Percentiles rank a stretch among this genome's conserved stretches.
Conservation (phyloP, 1,139 yeast species). For the Kodamaea ohmeri region DNA sequence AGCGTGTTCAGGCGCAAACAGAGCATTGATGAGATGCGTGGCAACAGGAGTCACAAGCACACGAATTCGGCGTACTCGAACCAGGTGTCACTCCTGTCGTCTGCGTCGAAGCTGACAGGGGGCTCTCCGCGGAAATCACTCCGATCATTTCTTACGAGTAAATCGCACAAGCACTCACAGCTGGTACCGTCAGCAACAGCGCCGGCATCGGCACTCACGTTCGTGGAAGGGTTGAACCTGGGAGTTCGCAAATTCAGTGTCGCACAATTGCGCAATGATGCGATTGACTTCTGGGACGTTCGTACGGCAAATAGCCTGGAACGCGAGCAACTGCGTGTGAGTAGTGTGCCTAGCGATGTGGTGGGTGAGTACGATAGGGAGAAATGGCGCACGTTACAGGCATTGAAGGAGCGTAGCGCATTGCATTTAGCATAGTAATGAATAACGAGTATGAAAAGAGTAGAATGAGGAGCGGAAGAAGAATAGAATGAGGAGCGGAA, state of each 20-base stretch:
- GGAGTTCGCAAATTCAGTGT: constrained; percentile 6
- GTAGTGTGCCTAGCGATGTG: constrained; percentile 56
- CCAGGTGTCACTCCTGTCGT: constrained; percentile 29
- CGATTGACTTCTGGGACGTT: constrained; percentile 35
- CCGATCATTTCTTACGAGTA: constrained; percentile 21
- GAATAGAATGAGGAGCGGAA: not conserved
- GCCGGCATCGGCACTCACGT: constrained; percentile 7
- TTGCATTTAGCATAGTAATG: no score
- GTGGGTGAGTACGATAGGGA: constrained; percentile 65
- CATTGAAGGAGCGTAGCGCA: constrained; percentile 11
- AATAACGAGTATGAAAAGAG: not conserved
- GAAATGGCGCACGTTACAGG: constrained; percentile 57
- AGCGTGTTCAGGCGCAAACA: constrained; percentile 24
- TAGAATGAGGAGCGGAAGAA: not conserved
- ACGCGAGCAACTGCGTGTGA: constrained; percentile 36
- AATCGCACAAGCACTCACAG: constrained; percentile 16
- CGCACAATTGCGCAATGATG: constrained; percentile 14
- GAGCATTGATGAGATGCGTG: not conserved
- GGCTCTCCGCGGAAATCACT: constrained; percentile 32
- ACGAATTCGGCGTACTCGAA: constrained; percentile 30
- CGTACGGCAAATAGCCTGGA: constrained; percentile 36
- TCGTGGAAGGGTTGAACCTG: constrained; percentile 4
- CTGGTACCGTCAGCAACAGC: constrained; percentile 14
- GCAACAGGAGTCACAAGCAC: constrained; percentile 20
- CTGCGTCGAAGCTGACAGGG: constrained; percentile 23